Evolutionary conservation across 2,329 filamentous ascomycete species (phyloP).

Genomic region (Aspergillus spinulosporus): DNA sequence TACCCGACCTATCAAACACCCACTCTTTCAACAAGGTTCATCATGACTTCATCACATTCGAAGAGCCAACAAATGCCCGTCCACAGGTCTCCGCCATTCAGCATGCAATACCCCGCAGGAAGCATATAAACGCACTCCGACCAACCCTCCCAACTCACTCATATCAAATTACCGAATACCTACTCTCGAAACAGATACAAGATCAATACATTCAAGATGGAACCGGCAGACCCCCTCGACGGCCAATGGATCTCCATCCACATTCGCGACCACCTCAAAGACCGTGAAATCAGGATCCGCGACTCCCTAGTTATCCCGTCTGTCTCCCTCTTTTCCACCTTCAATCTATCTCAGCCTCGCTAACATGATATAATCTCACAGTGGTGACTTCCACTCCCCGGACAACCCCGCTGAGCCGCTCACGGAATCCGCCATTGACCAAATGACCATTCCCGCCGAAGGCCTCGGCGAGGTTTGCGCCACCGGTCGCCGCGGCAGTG

Average conservation of each 20-base stretch:
- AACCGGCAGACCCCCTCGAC: slow-evolving; percentile 6
- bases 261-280: slow-evolving; percentile 10
- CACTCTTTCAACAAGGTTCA: background rate
- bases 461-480: slow-evolving; percentile 35
- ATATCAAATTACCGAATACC: background rate
- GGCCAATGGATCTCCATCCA: slow-evolving; percentile 16
- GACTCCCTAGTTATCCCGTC: slow-evolving; percentile 9
- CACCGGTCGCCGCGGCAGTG: slow-evolving; percentile 33
- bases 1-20: background rate
- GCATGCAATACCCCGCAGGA: background rate
- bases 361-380: slow-evolving; percentile 4
- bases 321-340: background rate
- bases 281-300: slow-evolving; percentile 5
- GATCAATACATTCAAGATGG: slow-evolving; percentile 1
- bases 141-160: background rate
- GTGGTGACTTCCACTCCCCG: slow-evolving; percentile 32
- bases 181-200: background rate
- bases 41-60: slow-evolving; percentile 11
- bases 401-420: slow-evolving; percentile 25
- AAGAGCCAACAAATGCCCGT: background rate
- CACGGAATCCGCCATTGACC: slow-evolving; percentile 33
- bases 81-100: background rate
- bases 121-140: slow-evolving; percentile 4
- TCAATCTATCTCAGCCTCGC: background rate
- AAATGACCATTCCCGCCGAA: slow-evolving; percentile 29